These are phyloP conservation scores for Gastroboletus turbinatus DNA, from an alignment of 1,284 basidiomycete species.

Conservation along the genomic window DNA sequence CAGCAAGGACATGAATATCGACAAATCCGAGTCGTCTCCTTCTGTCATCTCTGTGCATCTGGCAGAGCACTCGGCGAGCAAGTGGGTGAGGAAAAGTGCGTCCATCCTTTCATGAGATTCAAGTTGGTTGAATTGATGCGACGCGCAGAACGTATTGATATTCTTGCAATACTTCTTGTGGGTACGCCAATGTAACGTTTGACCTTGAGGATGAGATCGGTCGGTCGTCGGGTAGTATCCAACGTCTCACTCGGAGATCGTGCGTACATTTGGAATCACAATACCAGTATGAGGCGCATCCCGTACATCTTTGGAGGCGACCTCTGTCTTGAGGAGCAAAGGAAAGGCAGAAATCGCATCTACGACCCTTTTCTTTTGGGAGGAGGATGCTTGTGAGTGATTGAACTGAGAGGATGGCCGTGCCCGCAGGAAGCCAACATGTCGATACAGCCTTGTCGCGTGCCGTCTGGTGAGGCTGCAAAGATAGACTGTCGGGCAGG, in stretches of 20 bases:
- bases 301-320: conserved; percentile 50
- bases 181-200: conserved; percentile 59
- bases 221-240: conserved; percentile 7
- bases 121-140: conserved; percentile 47
- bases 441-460: conserved; percentile 51
- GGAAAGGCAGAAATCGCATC: conserved; percentile 64
- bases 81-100: conserved; percentile 59
- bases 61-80: conserved; percentile 46
- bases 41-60: conserved; percentile 1
- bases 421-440: conserved; percentile 40
- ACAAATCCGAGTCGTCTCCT: conserved; percentile 30
- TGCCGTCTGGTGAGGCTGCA: conserved; percentile 47
- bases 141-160: conserved; percentile 46
- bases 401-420: conserved; percentile 43
- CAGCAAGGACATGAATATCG: conserved; percentile 51
- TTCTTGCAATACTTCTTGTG: conserved; percentile 65
- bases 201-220: conserved; percentile 46
- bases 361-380: conserved; percentile 51
- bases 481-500: conserved; percentile 23
- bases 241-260: conserved; percentile 7
- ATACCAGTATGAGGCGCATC: conserved; percentile 70
- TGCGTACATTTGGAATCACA: conserved; percentile 60
- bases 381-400: conserved; percentile 52
- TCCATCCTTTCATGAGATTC: conserved; percentile 56
- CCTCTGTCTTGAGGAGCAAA: conserved; percentile 19